phyloP scores from a whole-genome alignment of 495 filamentous ascomycete species.

The Talaromyces stipitatus region DNA sequence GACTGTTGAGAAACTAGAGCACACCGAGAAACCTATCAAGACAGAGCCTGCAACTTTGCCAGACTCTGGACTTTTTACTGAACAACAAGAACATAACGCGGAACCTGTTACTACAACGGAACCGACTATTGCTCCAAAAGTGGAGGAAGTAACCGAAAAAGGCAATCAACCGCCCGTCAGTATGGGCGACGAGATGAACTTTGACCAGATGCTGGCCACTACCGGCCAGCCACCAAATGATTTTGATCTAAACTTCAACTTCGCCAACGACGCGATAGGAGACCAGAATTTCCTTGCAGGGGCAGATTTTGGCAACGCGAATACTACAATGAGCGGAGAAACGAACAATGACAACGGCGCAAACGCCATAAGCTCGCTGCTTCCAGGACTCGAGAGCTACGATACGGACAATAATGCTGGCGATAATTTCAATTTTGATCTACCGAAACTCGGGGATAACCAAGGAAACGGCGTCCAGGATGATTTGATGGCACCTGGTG shows the following conservation, averaged over 20 bases:
- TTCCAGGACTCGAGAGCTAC: conserved; percentile 24
- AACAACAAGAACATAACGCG: neutral
- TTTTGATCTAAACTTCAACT: conserved; percentile 40
- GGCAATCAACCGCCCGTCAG: conserved; percentile 15
- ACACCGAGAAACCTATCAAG: neutral
- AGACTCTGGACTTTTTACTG: neutral
- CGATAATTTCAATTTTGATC: conserved; percentile 35
- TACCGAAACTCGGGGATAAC: conserved; percentile 22
- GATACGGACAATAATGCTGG: conserved; percentile 24
- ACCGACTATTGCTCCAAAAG: conserved; percentile 1
- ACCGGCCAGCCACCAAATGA: conserved; percentile 22
- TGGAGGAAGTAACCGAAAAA: conserved; percentile 8
- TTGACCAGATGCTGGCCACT: conserved; percentile 31
- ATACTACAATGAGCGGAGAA: conserved; percentile 12
- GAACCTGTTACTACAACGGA: neutral
- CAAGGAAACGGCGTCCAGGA: conserved; percentile 17
- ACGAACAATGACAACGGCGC: conserved; percentile 12
- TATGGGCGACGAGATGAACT: conserved; percentile 27
- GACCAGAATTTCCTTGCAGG: conserved; percentile 37
- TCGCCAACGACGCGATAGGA: conserved; percentile 35
- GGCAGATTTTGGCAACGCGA: conserved; percentile 22
- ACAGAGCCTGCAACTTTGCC: neutral
- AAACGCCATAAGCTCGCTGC: conserved; percentile 17
- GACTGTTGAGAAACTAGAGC: neutral
- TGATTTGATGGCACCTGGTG: conserved; percentile 37